Base-by-base conservation (phyloP, 768 basidiomycete species). In the Panaeolus papilionaceus region DNA sequence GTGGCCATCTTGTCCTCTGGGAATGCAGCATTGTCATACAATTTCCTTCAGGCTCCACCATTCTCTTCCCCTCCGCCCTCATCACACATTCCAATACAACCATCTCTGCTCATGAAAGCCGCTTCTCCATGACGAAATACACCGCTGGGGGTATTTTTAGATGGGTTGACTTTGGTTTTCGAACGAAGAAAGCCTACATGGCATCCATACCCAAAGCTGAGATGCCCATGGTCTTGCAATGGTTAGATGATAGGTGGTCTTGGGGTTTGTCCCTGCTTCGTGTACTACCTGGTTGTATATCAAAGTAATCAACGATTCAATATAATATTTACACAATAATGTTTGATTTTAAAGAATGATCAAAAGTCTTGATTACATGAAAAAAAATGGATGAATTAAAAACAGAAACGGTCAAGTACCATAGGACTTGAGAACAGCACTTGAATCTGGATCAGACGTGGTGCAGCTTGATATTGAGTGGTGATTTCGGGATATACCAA, bases 21-120 rank as follows among this genome's bases (percentile, higher is more conserved):
- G 63, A 64, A 7, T 47, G 18, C 23, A 38, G 62, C 39, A 14
- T 70, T 0, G 37, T 67, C n/a, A 54, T 68, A 0, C 62, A 68
- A 61, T 70, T 68, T 49, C 70, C 70, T 18, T n/a, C 67, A 1
- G 67, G 67, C 0, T 66, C 67, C 14, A 28, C 44, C 5, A 61
- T 66, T 28, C 49, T 70, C 26, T 40, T 70, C 18, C 67, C 67
- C 4, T 70, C 69, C 0, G 67, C 69, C 2, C 39, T 44, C 14
- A 62, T 71, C n/a, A n/a, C 42, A 0, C 70, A 71, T 44, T 71
- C 67, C 1, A 71, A 68, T 61, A 63, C 39, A 9, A 38, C 70
- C 9, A 44, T 69, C 26, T 39, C 39, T 4, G 2, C 20, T 0
- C 44, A 64, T 9, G 65, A 66, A 14, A 38, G 10, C 51, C 62